phyloP scores from a whole-genome alignment of 2,329 filamentous ascomycete species.

The Monilinia vaccinii-corymbosi region DNA sequence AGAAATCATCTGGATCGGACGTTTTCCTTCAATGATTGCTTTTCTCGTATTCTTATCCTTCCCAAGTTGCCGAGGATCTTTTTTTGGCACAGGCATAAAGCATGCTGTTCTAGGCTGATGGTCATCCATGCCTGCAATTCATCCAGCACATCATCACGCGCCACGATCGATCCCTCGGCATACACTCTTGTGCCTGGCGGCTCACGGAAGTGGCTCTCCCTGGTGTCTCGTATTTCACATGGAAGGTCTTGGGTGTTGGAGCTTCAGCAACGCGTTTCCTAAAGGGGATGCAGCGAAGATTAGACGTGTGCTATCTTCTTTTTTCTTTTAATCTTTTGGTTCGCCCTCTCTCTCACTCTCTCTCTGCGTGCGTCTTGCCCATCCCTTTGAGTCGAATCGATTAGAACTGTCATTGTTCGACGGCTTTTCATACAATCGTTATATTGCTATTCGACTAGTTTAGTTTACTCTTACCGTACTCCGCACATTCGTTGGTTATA shows the following conservation, averaged over 20 bases:
- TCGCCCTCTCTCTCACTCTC: background rate
- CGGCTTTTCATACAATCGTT: background rate
- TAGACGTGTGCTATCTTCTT: background rate
- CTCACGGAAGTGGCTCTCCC: background rate
- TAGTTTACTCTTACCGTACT: background rate
- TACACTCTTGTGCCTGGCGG: slow-evolving; percentile 1
- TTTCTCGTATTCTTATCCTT: background rate
- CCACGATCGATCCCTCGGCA: background rate
- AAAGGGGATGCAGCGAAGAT: background rate
- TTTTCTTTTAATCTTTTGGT: background rate
- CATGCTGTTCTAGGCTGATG: background rate
- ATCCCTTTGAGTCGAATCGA: background rate
- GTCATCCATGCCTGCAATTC: background rate
- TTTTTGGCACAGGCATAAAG: background rate
- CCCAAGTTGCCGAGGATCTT: background rate
- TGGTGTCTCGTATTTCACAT: background rate
- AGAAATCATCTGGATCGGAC: no score
- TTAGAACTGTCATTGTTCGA: background rate
- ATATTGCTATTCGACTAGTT: background rate
- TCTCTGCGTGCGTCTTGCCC: background rate
- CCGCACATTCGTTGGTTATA: background rate
- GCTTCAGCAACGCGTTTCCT: background rate
- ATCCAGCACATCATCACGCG: background rate
- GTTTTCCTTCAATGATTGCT: background rate
- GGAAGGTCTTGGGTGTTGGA: background rate